Percentiles rank a stretch among this genome's conserved stretches.
These are phyloP conservation scores for Solanum megistacrolobum DNA, from an alignment of 257 asterid genomes.

Conservation along the genomic window DNA sequence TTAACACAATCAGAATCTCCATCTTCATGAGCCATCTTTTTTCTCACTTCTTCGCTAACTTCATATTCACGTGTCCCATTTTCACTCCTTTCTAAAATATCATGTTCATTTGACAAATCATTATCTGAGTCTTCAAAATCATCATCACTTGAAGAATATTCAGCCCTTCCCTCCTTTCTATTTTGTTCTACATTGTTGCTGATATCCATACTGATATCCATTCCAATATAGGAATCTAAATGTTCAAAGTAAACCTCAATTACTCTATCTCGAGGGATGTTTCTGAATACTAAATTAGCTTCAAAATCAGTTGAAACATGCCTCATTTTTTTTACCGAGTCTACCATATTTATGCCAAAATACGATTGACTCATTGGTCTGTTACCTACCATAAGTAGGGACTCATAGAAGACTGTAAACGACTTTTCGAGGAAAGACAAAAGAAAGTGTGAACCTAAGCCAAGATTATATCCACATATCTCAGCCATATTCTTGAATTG, in stretches of 20 bases:
- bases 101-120: background rate
- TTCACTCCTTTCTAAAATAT: background rate
- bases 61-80: background rate
- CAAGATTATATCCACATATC: too few relatives aligned
- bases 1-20: background rate
- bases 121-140: background rate
- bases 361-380: background rate
- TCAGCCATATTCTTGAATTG: background rate
- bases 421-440: too few relatives aligned
- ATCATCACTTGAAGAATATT: background rate
- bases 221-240: background rate
- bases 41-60: background rate
- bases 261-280: background rate
- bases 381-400: too few relatives aligned
- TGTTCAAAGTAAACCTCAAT: background rate
- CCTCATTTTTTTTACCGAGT: background rate
- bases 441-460: too few relatives aligned
- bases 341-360: background rate
- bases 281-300: background rate
- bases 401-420: too few relatives aligned
- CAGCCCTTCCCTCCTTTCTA: background rate
- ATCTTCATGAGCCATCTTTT: background rate
- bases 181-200: background rate
- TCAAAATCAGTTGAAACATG: background rate
- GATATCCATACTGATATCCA: background rate